Base-by-base conservation (phyloP, 73 alveolate species). In the Urostyla sp. region DNA sequence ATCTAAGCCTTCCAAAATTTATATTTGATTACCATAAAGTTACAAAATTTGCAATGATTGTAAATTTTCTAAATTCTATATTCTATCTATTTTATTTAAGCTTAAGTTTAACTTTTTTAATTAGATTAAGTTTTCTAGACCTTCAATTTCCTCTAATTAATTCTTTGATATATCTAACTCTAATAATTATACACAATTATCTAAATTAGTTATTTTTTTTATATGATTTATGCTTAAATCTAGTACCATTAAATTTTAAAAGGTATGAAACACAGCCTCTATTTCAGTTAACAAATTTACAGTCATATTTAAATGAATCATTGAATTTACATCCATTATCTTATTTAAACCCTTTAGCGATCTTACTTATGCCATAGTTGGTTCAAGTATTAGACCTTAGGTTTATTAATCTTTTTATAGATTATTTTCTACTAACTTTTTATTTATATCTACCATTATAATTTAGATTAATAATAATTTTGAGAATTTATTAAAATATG, bases 221-320 rank as follows among this genome's bases (percentile, higher is more conserved):
- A 59, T 59, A 59, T 59, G 77, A 37, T 59, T 59, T 13, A 59
- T 37, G 36, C 77, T 59, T 16, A 59, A 31, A 15, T 31, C 59
- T 34, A 59, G 31, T 6, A 59, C 13, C 36, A 34, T 59, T 13
- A 59, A 31, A 16, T 59, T 31, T 21, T 32, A n/a, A 8, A 7
- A 13, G 28, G 11, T 31, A 13, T 20, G 4, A 31, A 59, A 59
- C 6, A 59, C 77, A 35, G 77, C 38, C 11, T 59, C 58, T 6
- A 59, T 59, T 31, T 59, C 57, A 20, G 7, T 28, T 3, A 59
- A 55, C 77, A 59, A 34, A 34, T 59, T 59, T 7, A 59, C 77
- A 31, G 77, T 6, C 16, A 59, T 20, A 37, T 59, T 32, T 3
- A 59, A 23, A 55, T 26, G n/a, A n/a, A n/a, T n/a, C n/a, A n/a